Evolutionary conservation across 768 basidiomycete species (phyloP).

Genomic region (Lactarius hatsudake): DNA sequence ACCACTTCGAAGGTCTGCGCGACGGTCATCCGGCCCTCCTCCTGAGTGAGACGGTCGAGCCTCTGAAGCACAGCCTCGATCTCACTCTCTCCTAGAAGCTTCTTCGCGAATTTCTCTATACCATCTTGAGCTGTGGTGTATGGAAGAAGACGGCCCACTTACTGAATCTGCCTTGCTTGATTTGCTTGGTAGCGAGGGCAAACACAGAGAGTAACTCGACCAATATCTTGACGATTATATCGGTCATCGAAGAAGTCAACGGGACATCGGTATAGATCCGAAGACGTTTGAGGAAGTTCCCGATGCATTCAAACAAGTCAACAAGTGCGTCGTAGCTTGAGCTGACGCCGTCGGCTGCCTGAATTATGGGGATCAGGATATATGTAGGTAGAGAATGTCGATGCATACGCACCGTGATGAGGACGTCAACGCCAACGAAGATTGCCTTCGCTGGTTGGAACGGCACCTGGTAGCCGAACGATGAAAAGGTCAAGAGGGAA

Average conservation of each 20-base stretch:
- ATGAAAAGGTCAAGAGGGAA: too few relatives aligned
- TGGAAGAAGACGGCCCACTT: neutral
- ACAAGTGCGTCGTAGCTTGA: neutral
- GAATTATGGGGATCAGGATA: neutral
- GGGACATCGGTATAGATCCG: conserved; percentile 1
- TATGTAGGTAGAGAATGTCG: too few relatives aligned
- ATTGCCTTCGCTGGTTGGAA: too few relatives aligned
- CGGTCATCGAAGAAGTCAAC: neutral
- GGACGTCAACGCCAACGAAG: too few relatives aligned
- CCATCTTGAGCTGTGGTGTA: neutral
- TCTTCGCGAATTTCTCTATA: conserved; percentile 5
- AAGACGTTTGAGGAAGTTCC: conserved; percentile 5
- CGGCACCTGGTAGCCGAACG: too few relatives aligned
- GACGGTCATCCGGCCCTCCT: neutral
- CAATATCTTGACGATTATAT: neutral
- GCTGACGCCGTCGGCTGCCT: neutral
- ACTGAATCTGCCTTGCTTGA: conserved; percentile 8
- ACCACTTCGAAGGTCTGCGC: conserved; percentile 10
- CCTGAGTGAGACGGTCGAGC: conserved; percentile 1
- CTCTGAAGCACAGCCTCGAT: neutral
- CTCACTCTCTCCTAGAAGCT: conserved; percentile 11
- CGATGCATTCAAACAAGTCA: conserved; percentile 6
- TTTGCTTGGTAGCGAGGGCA: conserved; percentile 7
- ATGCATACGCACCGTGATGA: too few relatives aligned
- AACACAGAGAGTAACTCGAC: conserved; percentile 4